Evolutionary conservation across 768 basidiomycete genomes (phyloP), one percentile per base, ranked within the genome.

Genomic region (Mycena haematopus): DNA sequence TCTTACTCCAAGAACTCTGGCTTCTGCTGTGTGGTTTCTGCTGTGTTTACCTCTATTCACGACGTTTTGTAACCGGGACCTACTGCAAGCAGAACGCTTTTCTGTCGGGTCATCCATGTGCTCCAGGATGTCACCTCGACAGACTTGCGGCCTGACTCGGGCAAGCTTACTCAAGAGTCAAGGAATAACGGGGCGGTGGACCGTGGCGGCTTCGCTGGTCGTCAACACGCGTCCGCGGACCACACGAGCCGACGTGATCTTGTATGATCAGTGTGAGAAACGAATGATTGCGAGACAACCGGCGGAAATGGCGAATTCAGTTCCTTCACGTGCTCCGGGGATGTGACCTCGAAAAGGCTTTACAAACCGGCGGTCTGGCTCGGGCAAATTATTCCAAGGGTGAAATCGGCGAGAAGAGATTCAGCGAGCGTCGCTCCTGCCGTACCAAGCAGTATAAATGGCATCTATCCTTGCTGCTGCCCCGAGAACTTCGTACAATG

Each of bases 401-500:
- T 24, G 42, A 42, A n/a, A 2, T 7, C 42, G 42, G 21, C n/a
- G 14, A 42, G 15, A n/a, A 19, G 42, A 42, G n/a, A 22, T 45
- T 45, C 21, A 24, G 7, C 22, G 10, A 45, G n/a, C 10, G 19
- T 7, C 42, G 19, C 19, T 42, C 19, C 19, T 42, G 44, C 21
- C 22, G 17, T n/a, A n/a, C n/a, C n/a, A n/a, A 15, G 2, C 44
- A 45, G 44, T 45, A 45, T 45, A 45, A 45, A 45, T 45, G 44
- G 8, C 10, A 21, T 24, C 6, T 21, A 22, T 22, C 21, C 44
- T 8, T 24, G 13, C 22, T 45, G 44, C 22, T 8, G 11, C 10
- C 44, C 44, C 44, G 22, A 45, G 22, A 45, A 45, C 2, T 45
- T 45, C n/a, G n/a, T 45, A 11, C 29, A 22, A 67, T 65, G 65